Percentiles rank a stretch among this genome's conserved stretches.
phyloP scores from a whole-genome alignment of 305 asterid species.

The Andrographis paniculata region DNA sequence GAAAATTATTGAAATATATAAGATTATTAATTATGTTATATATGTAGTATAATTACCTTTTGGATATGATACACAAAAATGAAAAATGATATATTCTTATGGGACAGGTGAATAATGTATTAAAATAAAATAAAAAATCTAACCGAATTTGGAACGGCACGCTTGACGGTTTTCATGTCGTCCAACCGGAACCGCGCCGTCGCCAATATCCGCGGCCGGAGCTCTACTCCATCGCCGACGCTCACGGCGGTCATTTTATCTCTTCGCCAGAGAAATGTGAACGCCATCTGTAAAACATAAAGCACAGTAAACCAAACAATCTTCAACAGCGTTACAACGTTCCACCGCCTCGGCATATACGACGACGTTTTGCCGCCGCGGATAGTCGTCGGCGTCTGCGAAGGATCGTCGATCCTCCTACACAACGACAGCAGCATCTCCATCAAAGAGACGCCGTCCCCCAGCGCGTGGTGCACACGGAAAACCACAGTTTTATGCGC shows the following conservation, averaged over 20 bases:
- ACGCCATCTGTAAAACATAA: constrained; percentile 32
- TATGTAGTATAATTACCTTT: too few relatives aligned
- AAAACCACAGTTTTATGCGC: constrained; percentile 50
- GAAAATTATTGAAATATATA: too few relatives aligned
- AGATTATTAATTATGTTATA: too few relatives aligned
- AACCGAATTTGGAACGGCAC: constrained; percentile 50
- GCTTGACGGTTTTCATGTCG: constrained; percentile 67
- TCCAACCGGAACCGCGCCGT: constrained; percentile 68
- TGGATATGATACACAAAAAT: too few relatives aligned
- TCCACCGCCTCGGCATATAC: constrained; percentile 21
- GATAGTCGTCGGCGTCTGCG: constrained; percentile 26
- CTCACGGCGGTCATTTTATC: constrained; percentile 53
- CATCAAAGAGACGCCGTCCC: constrained; percentile 80
- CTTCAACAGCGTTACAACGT: constrained; percentile 25
- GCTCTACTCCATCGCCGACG: constrained; percentile 88
- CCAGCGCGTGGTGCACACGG: constrained; percentile 87
- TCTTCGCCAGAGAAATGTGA: constrained; percentile 48
- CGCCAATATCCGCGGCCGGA: constrained; percentile 73
- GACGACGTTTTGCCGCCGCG: constrained; percentile 30
- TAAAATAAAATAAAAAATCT: constrained; percentile 15
- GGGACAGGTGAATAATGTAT: constrained; percentile 4
- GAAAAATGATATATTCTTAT: too few relatives aligned
- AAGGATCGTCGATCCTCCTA: constrained; percentile 43
- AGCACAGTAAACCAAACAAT: constrained; percentile 46
- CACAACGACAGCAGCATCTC: constrained; percentile 59